These are phyloP conservation scores for Suillus luteus DNA, from an alignment of 768 basidiomycete genomes.

Conservation along the genomic window DNA sequence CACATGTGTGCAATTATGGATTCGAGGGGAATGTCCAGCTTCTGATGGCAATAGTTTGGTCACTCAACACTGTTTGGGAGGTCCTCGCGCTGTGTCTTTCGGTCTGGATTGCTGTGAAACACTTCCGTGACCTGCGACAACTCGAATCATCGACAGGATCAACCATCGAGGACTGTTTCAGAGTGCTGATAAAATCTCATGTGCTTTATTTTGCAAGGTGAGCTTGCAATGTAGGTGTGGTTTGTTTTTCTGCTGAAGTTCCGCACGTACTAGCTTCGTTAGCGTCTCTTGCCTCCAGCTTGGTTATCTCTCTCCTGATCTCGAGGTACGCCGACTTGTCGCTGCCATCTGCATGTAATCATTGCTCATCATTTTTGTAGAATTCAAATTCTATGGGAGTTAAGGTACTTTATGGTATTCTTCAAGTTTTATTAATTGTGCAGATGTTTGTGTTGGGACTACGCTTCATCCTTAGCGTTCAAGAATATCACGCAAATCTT, in stretches of 20 bases:
- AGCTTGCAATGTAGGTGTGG: too few relatives aligned
- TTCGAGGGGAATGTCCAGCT: too few relatives aligned
- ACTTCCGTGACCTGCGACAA: too few relatives aligned
- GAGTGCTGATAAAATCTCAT: too few relatives aligned
- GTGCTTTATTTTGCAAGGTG: too few relatives aligned
- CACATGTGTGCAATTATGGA: too few relatives aligned
- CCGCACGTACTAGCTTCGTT: neutral
- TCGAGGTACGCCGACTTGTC: neutral
- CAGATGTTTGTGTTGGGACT: neutral
- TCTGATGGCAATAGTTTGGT: too few relatives aligned
- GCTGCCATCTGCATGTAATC: neutral
- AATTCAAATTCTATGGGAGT: neutral
- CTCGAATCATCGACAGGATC: too few relatives aligned
- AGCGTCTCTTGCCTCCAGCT: neutral
- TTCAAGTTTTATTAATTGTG: neutral
- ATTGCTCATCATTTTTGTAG: neutral
- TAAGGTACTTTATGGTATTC: neutral
- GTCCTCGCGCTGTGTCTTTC: too few relatives aligned
- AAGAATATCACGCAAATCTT: neutral
- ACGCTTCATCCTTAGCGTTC: neutral
- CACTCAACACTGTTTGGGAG: too few relatives aligned
- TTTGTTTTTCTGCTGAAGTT: neutral
- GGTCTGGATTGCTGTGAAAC: too few relatives aligned
- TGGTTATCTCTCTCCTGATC: neutral
- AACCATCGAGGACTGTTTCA: too few relatives aligned